Percentiles rank a stretch among this genome's conserved stretches.
These are phyloP conservation scores for Stagonosporopsis rhizophila DNA, from an alignment of 2,329 filamentous ascomycete species.

Conservation along the genomic window DNA sequence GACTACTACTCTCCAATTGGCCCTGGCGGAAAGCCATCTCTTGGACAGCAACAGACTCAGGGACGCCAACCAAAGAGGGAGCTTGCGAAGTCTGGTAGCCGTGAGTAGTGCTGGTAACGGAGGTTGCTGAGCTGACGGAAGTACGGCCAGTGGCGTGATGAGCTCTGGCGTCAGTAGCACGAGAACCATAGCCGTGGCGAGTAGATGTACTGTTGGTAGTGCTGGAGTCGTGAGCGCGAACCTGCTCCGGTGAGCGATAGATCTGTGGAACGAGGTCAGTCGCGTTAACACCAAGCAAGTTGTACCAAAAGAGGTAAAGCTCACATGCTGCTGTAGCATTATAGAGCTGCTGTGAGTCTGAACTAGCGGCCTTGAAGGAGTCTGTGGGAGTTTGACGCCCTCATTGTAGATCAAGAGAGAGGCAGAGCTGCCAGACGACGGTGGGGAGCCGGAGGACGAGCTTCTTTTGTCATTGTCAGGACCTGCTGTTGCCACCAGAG, in stretches of 20 bases:
- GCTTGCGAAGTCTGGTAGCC: not conserved
- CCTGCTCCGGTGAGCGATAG: constrained; percentile 5
- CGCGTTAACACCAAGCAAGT: not conserved
- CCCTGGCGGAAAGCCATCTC: constrained; percentile 37
- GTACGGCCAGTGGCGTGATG: constrained; percentile 5
- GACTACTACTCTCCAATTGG: constrained; percentile 21
- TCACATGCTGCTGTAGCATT: constrained; percentile 18
- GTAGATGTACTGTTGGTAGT: not conserved
- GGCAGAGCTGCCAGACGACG: constrained; percentile 22
- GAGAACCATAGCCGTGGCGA: constrained; percentile 1
- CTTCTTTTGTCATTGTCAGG: constrained; percentile 18
- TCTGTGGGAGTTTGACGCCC: not conserved
- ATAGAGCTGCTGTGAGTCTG: not conserved
- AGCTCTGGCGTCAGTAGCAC: not conserved
- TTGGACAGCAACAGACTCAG: constrained; percentile 30
- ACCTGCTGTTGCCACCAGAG: constrained; percentile 8
- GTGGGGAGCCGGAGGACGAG: constrained; percentile 18
- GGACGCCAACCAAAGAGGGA: constrained; percentile 24
- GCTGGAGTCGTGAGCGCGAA: not conserved
- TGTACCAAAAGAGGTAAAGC: not conserved
- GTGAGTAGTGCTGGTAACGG: constrained; percentile 6
- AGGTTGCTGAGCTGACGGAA: constrained; percentile 10
- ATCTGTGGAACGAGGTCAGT: constrained; percentile 5
- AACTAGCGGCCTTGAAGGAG: constrained; percentile 6
- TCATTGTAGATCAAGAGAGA: constrained; percentile 7